Base-by-base conservation (phyloP, 2,329 filamentous ascomycete genomes). In the Phyllosticta ampelicida region DNA sequence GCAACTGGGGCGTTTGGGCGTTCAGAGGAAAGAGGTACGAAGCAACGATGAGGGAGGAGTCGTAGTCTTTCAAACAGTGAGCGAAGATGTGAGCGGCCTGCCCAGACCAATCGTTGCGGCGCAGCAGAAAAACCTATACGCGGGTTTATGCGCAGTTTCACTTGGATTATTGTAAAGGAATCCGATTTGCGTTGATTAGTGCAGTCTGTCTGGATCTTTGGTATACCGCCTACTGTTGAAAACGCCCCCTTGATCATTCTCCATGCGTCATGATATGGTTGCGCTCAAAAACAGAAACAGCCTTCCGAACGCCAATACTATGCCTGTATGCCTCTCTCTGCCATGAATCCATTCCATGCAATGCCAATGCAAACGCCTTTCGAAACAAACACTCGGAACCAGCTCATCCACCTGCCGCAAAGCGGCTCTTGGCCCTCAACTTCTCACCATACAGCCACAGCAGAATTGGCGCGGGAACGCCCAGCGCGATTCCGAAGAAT, bases 21-120 rank as follows among this genome's bases (percentile, higher is more conserved):
- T 99, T 99, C 78, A 84, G 94, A 74, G 94, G 94, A 65, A 99
- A 99, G 83, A 87, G 92, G 83, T 96, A 89, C 63, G 86, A 89
- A 74, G 79, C 86, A 28, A 82, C 79, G 5, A 80, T 71, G 54
- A 83, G 79, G 68, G 76, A 80, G 9, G 65, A 65, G 30, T 29
- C 36, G 36, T 44, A 16, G 36, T 16, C 36, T 4, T 44, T 26
- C n/a, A 11, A 13, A 16, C 13, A 44, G 36, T 5, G 23, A n/a
- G 36, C 30, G 16, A 36, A 36, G 29, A 36, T 3, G 30, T 10
- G 5, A n/a, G 13, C 36, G 36, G 36, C 36, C 36, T 16, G 36
- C 13, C 36, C n/a, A 44, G n/a, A 5, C n/a, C 36, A n/a, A n/a
- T 44, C 8, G 36, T n/a, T n/a, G 16, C n/a, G 36, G 36, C 36